Evolutionary conservation across 108 stramenopile species (phyloP).

Genomic region (Epithemia pelagica): DNA sequence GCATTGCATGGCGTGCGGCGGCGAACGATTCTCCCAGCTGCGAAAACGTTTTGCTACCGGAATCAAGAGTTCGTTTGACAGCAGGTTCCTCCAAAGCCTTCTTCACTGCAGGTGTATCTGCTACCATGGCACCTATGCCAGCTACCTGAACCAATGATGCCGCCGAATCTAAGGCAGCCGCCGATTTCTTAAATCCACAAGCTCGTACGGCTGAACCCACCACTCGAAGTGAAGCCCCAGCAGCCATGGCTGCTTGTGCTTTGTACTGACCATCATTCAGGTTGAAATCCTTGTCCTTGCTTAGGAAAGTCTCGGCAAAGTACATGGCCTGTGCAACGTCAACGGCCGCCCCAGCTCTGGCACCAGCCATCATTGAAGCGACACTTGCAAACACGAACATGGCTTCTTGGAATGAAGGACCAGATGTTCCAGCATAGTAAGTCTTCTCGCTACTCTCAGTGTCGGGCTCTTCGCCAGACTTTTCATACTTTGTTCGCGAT

Average conservation of each 20-base stretch:
- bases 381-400: conserved; percentile 10
- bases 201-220: background rate
- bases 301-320: conserved; percentile 4
- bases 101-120: background rate
- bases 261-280: conserved; percentile 3
- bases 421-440: background rate
- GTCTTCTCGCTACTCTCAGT: background rate
- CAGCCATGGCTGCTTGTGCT: conserved; percentile 11
- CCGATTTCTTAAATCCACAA: conserved; percentile 5
- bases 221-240: conserved; percentile 2
- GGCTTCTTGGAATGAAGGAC: conserved; percentile 14
- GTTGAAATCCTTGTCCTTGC: background rate
- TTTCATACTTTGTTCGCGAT: conserved; percentile 6
- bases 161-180: conserved; percentile 1
- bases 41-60: background rate
- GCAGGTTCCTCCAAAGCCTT: conserved; percentile 2
- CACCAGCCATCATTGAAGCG: background rate
- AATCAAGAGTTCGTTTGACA: background rate
- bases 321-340: conserved; percentile 8
- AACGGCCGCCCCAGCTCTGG: background rate
- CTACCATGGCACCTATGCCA: conserved; percentile 4
- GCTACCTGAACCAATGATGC: background rate
- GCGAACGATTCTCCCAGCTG: background rate
- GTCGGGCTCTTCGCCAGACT: background rate
- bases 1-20: background rate